A percentile compares a stretch with the other conserved stretches of the same genome.
phyloP scores from a whole-genome alignment of 768 basidiomycete species.

The Kwoniella dendrophila region DNA sequence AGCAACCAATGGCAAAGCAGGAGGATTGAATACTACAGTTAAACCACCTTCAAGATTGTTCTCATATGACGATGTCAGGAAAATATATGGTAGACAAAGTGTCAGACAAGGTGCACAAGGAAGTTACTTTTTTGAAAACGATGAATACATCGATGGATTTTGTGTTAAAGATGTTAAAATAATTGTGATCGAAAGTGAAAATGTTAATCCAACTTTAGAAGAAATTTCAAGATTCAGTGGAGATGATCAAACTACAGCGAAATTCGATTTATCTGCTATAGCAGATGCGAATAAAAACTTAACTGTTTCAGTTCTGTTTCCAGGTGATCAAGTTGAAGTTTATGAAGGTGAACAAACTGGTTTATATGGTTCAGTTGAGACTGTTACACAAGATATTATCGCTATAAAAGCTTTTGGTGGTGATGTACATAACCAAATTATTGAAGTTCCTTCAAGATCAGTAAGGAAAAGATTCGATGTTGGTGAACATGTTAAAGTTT shows the following conservation, averaged over 20 bases:
- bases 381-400: conserved; percentile 83
- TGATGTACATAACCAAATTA: conserved; percentile 65
- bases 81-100: conserved; percentile 76
- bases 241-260: conserved; percentile 65
- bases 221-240: conserved; percentile 90
- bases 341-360: conserved; percentile 96
- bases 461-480: conserved; percentile 94
- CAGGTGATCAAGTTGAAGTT: conserved; percentile 95
- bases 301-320: conserved; percentile 91
- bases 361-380: conserved; percentile 86
- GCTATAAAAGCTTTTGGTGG: conserved; percentile 67
- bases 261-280: conserved; percentile 84
- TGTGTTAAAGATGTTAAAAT: conserved; percentile 90
- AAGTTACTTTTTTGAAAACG: conserved; percentile 82
- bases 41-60: conserved; percentile 91
- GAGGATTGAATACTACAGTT: conserved; percentile 44
- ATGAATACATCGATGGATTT: conserved; percentile 92
- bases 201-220: conserved; percentile 92
- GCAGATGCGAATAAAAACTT: conserved; percentile 89
- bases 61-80: conserved; percentile 77
- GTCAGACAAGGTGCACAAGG: conserved; percentile 63
- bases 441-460: conserved; percentile 65
- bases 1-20: conserved; percentile 54
- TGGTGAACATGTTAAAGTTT: conserved; percentile 98
- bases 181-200: conserved; percentile 63